A percentile compares a stretch with the other conserved stretches of the same genome.
These are phyloP conservation scores for Setaria italica DNA, from an alignment of 202 grass and related monocot species.

Conservation along the genomic window DNA sequence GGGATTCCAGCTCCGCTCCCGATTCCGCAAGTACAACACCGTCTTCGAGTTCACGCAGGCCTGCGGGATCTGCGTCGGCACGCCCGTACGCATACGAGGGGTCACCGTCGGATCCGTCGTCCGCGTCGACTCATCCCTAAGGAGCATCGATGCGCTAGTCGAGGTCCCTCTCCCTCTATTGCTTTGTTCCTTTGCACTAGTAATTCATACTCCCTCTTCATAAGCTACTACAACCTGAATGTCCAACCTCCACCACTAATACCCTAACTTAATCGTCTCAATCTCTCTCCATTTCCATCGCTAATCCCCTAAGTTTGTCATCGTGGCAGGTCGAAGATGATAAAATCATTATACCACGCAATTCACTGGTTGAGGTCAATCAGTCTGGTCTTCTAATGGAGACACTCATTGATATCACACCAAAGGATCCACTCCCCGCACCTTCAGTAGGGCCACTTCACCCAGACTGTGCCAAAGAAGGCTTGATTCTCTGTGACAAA, in stretches of 20 bases:
- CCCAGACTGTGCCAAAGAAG: constrained; percentile 72
- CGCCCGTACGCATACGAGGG: constrained; percentile 87
- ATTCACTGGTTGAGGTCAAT: constrained; percentile 90
- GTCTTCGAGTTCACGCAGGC: constrained; percentile 96
- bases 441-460: constrained; percentile 83
- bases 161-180: constrained; percentile 7
- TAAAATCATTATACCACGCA: constrained; percentile 87
- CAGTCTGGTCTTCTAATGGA: constrained; percentile 99
- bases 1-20: constrained; percentile 78
- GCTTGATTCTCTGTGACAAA: constrained; percentile 91
- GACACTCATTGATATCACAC: constrained; percentile 91
- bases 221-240: too few relatives aligned
- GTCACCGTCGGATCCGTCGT: constrained; percentile 91
- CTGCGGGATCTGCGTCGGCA: constrained; percentile 94
- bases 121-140: constrained; percentile 84
- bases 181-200: too few relatives aligned
- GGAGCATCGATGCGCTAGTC: constrained; percentile 80
- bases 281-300: too few relatives aligned
- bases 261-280: too few relatives aligned
- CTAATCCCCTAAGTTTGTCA: too few relatives aligned
- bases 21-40: constrained; percentile 78
- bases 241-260: too few relatives aligned
- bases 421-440: constrained; percentile 80
- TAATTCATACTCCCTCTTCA: too few relatives aligned
- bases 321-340: constrained; percentile 81